Evolutionary conservation across 2,329 filamentous ascomycete genomes (phyloP).

Genomic region (Zopfia rhizophila): DNA sequence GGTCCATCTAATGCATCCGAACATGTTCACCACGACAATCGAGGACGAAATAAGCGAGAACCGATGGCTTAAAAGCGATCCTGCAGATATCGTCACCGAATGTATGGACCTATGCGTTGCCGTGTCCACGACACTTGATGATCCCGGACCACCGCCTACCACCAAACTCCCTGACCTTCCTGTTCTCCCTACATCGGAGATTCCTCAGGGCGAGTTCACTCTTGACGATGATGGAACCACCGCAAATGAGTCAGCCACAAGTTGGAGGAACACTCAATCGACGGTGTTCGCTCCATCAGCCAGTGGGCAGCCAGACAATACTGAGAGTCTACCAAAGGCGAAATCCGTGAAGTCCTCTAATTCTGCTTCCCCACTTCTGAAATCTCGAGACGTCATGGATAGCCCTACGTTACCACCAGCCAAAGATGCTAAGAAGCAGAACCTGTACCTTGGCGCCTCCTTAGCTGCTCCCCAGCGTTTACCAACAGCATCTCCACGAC

Average conservation of each 20-base stretch:
- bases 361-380: conserved; percentile 58
- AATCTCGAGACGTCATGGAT: conserved; percentile 59
- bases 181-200: conserved; percentile 47
- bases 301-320: conserved; percentile 32
- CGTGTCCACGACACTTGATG: conserved; percentile 52
- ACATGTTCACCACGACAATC: conserved; percentile 81
- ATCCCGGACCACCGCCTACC: conserved; percentile 60
- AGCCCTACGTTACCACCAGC: conserved; percentile 72
- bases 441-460: conserved; percentile 28
- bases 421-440: conserved; percentile 37
- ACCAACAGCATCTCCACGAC: conserved; percentile 39
- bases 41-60: conserved; percentile 83
- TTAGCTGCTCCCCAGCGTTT: conserved; percentile 33
- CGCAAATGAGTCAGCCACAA: conserved; percentile 50
- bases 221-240: conserved; percentile 43
- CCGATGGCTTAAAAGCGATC: conserved; percentile 82
- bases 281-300: conserved; percentile 54
- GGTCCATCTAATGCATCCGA: conserved; percentile 81
- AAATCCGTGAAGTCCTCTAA: conserved; percentile 57
- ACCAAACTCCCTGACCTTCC: conserved; percentile 59
- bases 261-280: conserved; percentile 66
- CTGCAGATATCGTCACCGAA: conserved; percentile 81
- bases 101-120: conserved; percentile 75
- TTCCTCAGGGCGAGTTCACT: conserved; percentile 40
- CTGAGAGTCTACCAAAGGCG: conserved; percentile 28